phyloP scores from a whole-genome alignment of 768 basidiomycete species.

The Collybia nuda region DNA sequence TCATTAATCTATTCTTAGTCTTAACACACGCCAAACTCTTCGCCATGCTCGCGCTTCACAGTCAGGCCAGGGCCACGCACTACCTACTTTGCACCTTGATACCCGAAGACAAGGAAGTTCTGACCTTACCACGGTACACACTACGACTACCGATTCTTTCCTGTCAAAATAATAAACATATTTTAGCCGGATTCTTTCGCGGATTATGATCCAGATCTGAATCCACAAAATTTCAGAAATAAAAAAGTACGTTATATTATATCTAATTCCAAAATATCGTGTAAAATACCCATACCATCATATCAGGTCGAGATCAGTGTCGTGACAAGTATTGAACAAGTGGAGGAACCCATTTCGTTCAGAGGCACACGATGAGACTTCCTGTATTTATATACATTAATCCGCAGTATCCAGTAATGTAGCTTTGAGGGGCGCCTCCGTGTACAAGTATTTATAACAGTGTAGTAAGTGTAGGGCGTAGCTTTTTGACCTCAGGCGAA shows the following conservation, averaged over 20 bases:
- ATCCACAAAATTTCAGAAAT: not conserved
- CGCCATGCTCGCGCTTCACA: slow-evolving; percentile 1
- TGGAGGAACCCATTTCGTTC: not conserved
- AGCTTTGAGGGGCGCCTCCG: no score
- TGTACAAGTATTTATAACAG: no score
- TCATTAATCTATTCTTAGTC: not conserved
- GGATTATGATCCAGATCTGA: not conserved
- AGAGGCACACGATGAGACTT: not conserved
- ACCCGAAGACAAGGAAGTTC: not conserved
- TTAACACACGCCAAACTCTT: slow-evolving; percentile 3
- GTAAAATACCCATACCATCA: not conserved
- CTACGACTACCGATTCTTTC: no score
- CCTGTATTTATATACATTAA: not conserved
- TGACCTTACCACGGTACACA: no score
- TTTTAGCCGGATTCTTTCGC: not conserved
- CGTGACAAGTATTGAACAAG: slow-evolving; percentile 2
- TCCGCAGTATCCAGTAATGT: not conserved
- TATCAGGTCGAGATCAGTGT: slow-evolving; percentile 2
- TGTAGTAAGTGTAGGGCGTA: no score
- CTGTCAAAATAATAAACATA: no score
- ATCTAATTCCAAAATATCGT: not conserved
- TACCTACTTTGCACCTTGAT: not conserved
- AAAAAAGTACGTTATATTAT: not conserved
- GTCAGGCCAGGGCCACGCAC: not conserved
- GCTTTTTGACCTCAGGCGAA: no score